Base-by-base conservation (phyloP, 2,329 filamentous ascomycete species). In the Neonectria faginata region DNA sequence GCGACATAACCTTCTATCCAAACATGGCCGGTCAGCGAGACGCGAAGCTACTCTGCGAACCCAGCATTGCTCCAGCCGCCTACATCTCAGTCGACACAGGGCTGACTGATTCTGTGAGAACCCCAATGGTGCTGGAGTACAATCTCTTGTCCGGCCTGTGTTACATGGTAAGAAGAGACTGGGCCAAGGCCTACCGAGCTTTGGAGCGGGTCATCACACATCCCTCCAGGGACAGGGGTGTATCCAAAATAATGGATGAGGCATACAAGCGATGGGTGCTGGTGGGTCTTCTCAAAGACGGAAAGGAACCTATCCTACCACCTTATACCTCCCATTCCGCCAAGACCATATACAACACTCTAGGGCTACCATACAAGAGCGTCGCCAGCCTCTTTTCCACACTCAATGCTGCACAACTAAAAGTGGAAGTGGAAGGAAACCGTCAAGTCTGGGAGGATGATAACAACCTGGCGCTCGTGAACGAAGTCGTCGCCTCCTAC, bases 221-320 rank as follows among this genome's bases (percentile, higher is more conserved):
- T 62, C 92, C 94, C 0, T 83, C 85, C 0, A 84, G 82, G 56
- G 89, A 89, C 20, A 82, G 84, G 33, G 84, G 88, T 39, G 83
- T 88, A 12, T 95, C 91, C 77, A 90, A 89, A 76, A 85, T 97
- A 55, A 96, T 96, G 91, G 84, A 92, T 4, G 93, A 97, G 69
- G 92, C 93, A 6, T 95, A 97, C 83, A 97, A 95, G 80, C 97
- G 95, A 79, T 97, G 93, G 92, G 76, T 97, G 9, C 81, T 99
- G 16, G 85, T 94, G 10, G 88, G 89, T 57, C 84, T 97, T 59
- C 81, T 99, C 18, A 83, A 87, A 7, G 82, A 89, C 57, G 94
- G 94, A 69, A 87, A 83, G 72, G 82, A 83, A 5, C 80, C 82
- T 2, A 70, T 78, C 0, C 75, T 88, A 10, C 91, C 92, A 1